A percentile compares a stretch with the other conserved stretches of the same genome.
Conservation (phyloP, 768 basidiomycete species). For the Amanita subjunquillea region DNA sequence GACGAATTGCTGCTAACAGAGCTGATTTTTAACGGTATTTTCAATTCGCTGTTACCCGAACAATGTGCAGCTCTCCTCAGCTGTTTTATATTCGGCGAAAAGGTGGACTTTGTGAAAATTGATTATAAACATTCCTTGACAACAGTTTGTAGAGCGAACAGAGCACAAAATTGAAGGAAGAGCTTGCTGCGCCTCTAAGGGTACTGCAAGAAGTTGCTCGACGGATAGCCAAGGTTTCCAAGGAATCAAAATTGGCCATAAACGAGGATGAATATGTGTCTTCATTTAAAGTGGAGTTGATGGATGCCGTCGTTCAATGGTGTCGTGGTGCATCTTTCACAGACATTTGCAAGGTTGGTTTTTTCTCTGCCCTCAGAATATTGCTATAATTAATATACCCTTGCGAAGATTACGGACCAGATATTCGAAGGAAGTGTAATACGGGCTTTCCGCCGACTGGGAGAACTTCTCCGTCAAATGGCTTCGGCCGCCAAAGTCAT, state of each 20-base stretch:
- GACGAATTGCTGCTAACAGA: slow-evolving; percentile 95
- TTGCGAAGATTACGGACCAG: slow-evolving; percentile 75
- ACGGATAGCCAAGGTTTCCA: slow-evolving; percentile 93
- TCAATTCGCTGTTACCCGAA: slow-evolving; percentile 83
- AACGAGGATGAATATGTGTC: slow-evolving; percentile 93
- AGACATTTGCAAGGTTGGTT: slow-evolving; percentile 83
- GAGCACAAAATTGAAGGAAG: slow-evolving; percentile 79
- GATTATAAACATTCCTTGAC: not conserved
- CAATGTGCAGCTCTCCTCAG: slow-evolving; percentile 91
- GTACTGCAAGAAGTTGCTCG: slow-evolving; percentile 94
- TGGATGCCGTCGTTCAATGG: slow-evolving; percentile 97
- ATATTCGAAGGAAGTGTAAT: slow-evolving; percentile 91
- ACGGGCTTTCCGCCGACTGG: slow-evolving; percentile 88
- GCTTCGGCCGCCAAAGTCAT: slow-evolving; percentile 91
- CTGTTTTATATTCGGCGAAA: slow-evolving; percentile 97
- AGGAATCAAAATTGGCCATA: slow-evolving; percentile 82
- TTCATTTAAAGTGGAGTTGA: slow-evolving; percentile 96
- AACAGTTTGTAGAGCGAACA: slow-evolving; percentile 61
- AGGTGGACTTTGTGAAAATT: slow-evolving; percentile 35
- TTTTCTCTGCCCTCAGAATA: no score
- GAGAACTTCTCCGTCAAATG: slow-evolving; percentile 96
- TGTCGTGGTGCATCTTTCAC: slow-evolving; percentile 95
- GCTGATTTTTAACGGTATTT: slow-evolving; percentile 93
- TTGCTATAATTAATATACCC: not conserved
- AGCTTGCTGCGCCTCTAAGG: slow-evolving; percentile 84